These are phyloP conservation scores for Verticillium tricorpus DNA, from an alignment of 2,329 filamentous ascomycete species.

Conservation along the genomic window DNA sequence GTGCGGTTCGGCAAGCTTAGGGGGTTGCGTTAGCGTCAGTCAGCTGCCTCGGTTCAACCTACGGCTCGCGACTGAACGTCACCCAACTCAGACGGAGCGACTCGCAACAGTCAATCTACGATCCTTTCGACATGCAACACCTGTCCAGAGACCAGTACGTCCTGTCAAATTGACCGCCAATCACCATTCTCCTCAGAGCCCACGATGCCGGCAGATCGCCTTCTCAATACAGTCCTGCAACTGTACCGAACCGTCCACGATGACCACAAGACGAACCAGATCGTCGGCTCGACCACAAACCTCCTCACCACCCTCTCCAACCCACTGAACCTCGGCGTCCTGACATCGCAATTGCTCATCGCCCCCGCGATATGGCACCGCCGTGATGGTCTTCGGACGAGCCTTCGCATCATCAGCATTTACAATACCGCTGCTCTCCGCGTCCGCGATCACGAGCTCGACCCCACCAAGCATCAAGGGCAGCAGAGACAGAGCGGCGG, in stretches of 20 bases:
- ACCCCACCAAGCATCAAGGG: constrained; percentile 23
- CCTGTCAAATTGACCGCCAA: not conserved
- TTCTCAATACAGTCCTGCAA: constrained; percentile 63
- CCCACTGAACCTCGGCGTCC: constrained; percentile 67
- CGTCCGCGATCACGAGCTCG: constrained; percentile 44
- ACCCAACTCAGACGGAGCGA: not conserved
- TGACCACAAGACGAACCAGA: constrained; percentile 46
- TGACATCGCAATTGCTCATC: constrained; percentile 67
- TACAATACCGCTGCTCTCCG: constrained; percentile 63
- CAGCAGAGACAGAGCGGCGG: constrained; percentile 33
- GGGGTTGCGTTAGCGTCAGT: constrained; percentile 10
- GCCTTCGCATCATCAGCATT: constrained; percentile 63
- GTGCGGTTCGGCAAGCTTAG: constrained; percentile 3
- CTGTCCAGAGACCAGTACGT: not conserved
- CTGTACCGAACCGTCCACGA: constrained; percentile 51
- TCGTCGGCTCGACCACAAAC: constrained; percentile 61
- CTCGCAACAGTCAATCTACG: not conserved
- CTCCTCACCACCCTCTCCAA: constrained; percentile 68
- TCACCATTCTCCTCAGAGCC: not conserved
- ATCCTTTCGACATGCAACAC: not conserved
- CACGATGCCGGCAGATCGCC: constrained; percentile 61
- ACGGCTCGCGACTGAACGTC: not conserved
- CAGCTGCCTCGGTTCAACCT: constrained; percentile 22
- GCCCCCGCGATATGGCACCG: constrained; percentile 67
- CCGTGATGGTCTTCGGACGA: constrained; percentile 56